These are phyloP conservation scores for Exophiala sideris DNA, from an alignment of 2,329 filamentous ascomycete species.

Conservation along the genomic window DNA sequence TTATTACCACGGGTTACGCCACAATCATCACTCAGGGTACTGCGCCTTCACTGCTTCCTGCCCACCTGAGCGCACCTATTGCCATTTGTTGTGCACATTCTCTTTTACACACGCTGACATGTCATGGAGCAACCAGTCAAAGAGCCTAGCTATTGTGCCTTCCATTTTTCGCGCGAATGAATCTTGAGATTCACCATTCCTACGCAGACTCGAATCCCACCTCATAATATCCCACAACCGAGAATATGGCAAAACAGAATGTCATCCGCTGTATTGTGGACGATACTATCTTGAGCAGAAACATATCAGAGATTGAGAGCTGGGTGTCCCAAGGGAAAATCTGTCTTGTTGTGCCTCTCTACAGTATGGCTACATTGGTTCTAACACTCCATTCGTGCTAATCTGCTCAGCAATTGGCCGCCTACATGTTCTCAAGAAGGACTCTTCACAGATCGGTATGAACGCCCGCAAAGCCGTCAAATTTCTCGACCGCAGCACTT, in stretches of 20 bases:
- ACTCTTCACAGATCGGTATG: constrained; percentile 45
- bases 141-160: constrained; percentile 12
- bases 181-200: constrained; percentile 1
- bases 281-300: constrained; percentile 51
- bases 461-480: constrained; percentile 52
- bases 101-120: constrained; percentile 5
- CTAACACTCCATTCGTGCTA: constrained; percentile 8
- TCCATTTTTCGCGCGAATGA: constrained; percentile 17
- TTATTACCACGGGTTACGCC: constrained; percentile 12
- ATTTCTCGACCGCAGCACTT: constrained; percentile 50
- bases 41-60: constrained; percentile 10
- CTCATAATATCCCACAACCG: constrained; percentile 1
- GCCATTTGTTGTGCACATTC: not conserved
- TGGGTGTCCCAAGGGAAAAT: constrained; percentile 50
- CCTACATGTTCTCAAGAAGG: constrained; percentile 44
- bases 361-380: constrained; percentile 40
- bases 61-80: not conserved
- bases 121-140: constrained; percentile 11
- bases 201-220: not conserved
- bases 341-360: constrained; percentile 50
- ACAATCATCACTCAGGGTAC: constrained; percentile 16
- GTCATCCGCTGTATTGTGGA: constrained; percentile 53
- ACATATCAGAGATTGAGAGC: constrained; percentile 52
- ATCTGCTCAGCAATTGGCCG: constrained; percentile 42
- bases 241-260: constrained; percentile 34